These are phyloP conservation scores for Oryza glaberrima DNA, from an alignment of 176 grass and related monocot genomes.

Conservation along the genomic window DNA sequence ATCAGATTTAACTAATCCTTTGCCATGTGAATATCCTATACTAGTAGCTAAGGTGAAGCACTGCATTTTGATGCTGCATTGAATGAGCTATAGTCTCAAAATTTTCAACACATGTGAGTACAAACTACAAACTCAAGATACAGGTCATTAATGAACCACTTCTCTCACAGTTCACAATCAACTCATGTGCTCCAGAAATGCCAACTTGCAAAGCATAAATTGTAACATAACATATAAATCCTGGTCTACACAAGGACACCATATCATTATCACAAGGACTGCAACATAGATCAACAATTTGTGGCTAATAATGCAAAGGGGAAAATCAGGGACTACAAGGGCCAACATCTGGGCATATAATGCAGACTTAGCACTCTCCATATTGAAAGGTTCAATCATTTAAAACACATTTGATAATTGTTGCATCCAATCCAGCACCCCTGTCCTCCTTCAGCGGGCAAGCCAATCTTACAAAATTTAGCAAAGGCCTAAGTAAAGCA, in stretches of 20 bases:
- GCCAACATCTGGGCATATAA: not conserved
- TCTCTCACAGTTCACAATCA: conserved; percentile 15
- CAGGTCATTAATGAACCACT: not conserved
- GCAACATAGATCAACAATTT: conserved; percentile 23
- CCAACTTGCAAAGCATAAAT: conserved; percentile 1
- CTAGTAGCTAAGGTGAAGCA: not conserved
- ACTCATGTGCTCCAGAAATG: not conserved
- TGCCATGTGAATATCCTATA: not conserved
- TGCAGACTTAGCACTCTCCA: not conserved
- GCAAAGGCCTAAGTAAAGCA: conserved; percentile 6
- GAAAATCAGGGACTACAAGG: not conserved
- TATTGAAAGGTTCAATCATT: not conserved
- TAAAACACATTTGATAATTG: not conserved
- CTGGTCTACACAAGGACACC: not conserved
- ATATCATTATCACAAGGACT: not conserved
- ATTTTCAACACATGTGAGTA: not conserved
- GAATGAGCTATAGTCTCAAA: not conserved
- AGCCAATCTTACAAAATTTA: not conserved
- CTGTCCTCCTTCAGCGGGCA: not conserved
- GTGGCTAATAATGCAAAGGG: conserved; percentile 1
- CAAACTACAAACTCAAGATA: not conserved
- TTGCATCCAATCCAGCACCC: not conserved
- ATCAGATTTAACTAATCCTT: conserved; percentile 25
- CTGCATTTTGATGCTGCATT: not conserved
- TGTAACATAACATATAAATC: conserved; percentile 9